A percentile compares a stretch with the other conserved stretches of the same genome.
phyloP scores from a whole-genome alignment of 1,284 basidiomycete genomes.

The Moesziomyces antarcticus region DNA sequence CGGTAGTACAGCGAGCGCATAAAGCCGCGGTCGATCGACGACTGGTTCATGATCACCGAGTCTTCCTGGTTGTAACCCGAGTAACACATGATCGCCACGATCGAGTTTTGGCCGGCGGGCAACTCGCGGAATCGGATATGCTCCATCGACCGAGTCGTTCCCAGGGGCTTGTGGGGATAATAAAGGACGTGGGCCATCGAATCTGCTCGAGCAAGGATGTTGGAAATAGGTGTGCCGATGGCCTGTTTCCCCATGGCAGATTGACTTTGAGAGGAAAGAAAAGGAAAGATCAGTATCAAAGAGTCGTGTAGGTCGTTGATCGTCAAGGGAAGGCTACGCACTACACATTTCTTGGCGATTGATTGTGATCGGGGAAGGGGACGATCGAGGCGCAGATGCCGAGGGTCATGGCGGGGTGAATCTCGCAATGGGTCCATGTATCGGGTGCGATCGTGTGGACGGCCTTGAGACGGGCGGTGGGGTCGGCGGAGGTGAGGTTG shows the following conservation, averaged over 20 bases:
- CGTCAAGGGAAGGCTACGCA: no score
- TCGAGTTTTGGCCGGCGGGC: constrained; percentile 96
- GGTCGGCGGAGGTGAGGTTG: constrained; percentile 79
- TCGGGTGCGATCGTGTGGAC: constrained; percentile 59
- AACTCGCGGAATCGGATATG: constrained; percentile 97
- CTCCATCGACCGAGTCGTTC: constrained; percentile 98
- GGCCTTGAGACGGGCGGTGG: constrained; percentile 80
- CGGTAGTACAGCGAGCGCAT: constrained; percentile 99
- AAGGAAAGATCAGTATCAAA: no score
- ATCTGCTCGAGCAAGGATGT: constrained; percentile 84
- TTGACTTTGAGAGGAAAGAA: no score
- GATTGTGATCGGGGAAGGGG: constrained; percentile 99
- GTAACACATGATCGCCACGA: constrained; percentile 98
- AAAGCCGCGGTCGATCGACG: constrained; percentile 94
- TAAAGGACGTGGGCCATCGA: constrained; percentile 85
- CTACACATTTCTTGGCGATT: constrained; percentile 99
- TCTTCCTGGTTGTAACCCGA: constrained; percentile 99
- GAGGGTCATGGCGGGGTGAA: constrained; percentile 98
- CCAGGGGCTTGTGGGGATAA: constrained; percentile 98
- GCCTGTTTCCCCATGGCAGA: constrained; percentile 98
- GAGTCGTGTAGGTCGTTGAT: no score
- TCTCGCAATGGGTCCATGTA: constrained; percentile 98
- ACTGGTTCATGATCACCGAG: constrained; percentile 99
- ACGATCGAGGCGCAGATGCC: constrained; percentile 99
- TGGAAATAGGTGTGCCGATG: constrained; percentile 97